Percentiles rank a stretch among this genome's conserved stretches.
These are phyloP conservation scores for Rhodotorula sp. DNA, from an alignment of 1,284 basidiomycete genomes.

Conservation along the genomic window DNA sequence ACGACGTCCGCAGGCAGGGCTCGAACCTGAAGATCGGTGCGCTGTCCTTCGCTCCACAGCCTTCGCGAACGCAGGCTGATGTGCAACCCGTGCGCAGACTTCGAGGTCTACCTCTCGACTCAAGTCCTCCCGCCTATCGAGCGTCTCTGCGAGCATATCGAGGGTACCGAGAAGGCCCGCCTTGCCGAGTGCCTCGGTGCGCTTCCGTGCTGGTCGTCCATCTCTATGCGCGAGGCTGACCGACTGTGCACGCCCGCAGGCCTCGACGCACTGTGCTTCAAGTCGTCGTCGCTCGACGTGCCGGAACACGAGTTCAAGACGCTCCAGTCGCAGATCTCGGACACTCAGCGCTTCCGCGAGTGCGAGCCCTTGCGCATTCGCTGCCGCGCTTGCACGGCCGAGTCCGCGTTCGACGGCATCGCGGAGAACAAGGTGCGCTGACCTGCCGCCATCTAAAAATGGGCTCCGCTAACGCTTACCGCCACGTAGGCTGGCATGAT, in stretches of 20 bases:
- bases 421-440: constrained; percentile 62
- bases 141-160: constrained; percentile 91
- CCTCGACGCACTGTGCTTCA: constrained; percentile 80
- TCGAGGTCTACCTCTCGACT: constrained; percentile 85
- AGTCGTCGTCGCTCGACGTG: constrained; percentile 54
- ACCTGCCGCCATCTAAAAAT: constrained; percentile 56
- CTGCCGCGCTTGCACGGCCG: constrained; percentile 70
- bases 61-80: background rate
- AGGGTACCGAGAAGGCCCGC: constrained; percentile 87
- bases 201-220: constrained; percentile 42
- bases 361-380: constrained; percentile 67
- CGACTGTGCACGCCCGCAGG: constrained; percentile 56
- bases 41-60: constrained; percentile 41
- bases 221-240: background rate
- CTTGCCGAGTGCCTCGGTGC: constrained; percentile 91
- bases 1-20: constrained; percentile 76
- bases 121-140: constrained; percentile 95
- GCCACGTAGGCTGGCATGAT: constrained; percentile 48
- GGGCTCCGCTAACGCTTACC: background rate
- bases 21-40: constrained; percentile 71
- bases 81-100: constrained; percentile 60
- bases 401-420: constrained; percentile 63
- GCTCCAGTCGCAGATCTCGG: constrained; percentile 87
- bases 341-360: constrained; percentile 81
- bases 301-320: constrained; percentile 74